Evolutionary conservation across 352 stramenopile species (phyloP).

Genomic region (Blastocystis sp.): DNA sequence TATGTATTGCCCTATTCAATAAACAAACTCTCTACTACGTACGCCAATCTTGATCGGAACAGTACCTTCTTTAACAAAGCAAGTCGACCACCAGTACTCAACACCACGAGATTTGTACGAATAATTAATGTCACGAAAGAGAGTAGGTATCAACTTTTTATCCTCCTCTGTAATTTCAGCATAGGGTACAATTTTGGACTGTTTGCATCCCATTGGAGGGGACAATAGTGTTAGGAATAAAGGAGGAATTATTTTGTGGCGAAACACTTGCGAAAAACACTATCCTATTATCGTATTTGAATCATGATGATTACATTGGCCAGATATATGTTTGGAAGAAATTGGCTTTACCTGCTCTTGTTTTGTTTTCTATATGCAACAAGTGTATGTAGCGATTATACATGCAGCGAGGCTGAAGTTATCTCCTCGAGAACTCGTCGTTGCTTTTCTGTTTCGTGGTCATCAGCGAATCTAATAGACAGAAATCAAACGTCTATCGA

Average conservation of each 20-base stretch:
- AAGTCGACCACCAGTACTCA: not conserved
- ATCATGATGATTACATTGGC: not conserved
- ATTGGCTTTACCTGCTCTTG: not conserved
- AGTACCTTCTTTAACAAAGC: conserved; percentile 23
- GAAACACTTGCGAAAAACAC: too few species aligned
- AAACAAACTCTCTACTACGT: not conserved
- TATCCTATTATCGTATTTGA: too few species aligned
- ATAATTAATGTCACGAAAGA: not conserved
- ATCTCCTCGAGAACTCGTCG: not conserved
- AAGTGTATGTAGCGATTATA: not conserved
- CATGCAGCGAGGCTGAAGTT: not conserved
- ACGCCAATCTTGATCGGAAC: not conserved
- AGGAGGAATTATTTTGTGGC: too few species aligned
- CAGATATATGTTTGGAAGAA: not conserved
- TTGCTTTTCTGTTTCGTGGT: not conserved
- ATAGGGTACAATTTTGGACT: not conserved
- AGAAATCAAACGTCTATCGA: not conserved
- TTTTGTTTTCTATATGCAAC: not conserved
- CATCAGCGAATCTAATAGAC: not conserved
- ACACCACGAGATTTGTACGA: not conserved
- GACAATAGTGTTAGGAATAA: not conserved
- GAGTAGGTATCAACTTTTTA: not conserved
- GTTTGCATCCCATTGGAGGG: conserved; percentile 11
- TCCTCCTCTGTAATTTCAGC: conserved; percentile 3
- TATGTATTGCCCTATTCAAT: not conserved